Evolutionary conservation across 176 grass and related monocot species (phyloP), one percentile per base, ranked within the genome.

Genomic region (Oryza longistaminata): DNA sequence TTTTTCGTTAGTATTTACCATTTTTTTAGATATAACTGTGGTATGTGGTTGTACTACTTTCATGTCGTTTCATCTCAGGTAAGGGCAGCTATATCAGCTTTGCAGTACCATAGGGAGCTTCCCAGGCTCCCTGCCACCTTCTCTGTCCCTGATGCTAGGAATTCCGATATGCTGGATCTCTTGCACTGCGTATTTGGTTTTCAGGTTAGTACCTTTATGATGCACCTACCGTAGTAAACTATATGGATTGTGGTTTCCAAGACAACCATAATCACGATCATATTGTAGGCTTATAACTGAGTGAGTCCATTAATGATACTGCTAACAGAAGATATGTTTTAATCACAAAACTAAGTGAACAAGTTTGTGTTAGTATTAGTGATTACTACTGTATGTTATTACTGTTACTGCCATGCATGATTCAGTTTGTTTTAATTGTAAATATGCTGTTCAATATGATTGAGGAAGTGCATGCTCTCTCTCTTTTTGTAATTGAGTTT

Each of bases 121-220:
- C 88, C 92, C 75, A 88, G 86, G 88, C 95, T 97, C 49, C 95
- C 95, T 84, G 64, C 4, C 64, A 89, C 83, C 52, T 81, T 94
- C 86, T 66, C 82, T 71, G 82, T 97, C 35, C 95, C 95, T 70
- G 85, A 90, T 43, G 87, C 88, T 81, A 93, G 92, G 87, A 91
- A 92, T 76, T 84, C 95, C 22, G 95, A 97, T 93, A 89, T 97
- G 85, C 88, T 97, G 83, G 95, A 97, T 69, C 88, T 97, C 85
- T 88, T 97, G 76, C 90, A 94, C 48, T 94, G 84, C 77, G 73
- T 97, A 62, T 97, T 94, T 79, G 95, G 92, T 48, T 97, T 97
- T 69, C 95, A 97, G 92, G 95, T 97, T 82, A 64, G 76, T 84
- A 31, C 71, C 21, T 75, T 79, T 69, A 55, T 31, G 76, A 69